Conservation (phyloP, 352 stramenopile species). For the Poterioochromonas sp. region DNA sequence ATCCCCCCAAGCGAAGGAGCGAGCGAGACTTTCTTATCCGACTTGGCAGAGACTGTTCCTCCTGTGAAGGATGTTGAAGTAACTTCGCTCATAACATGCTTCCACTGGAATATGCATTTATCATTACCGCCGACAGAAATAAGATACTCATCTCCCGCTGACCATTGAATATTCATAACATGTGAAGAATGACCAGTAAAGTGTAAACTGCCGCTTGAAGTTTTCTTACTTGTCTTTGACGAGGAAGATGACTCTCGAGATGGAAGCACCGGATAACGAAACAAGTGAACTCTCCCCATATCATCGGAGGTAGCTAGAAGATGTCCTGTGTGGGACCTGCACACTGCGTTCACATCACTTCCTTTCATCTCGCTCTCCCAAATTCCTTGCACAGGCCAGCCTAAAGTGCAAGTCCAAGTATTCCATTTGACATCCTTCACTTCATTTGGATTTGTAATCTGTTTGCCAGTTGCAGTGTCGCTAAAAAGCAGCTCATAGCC, state of each 20-base stretch:
- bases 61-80: constrained; percentile 11
- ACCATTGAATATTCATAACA: constrained; percentile 54
- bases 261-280: constrained; percentile 57
- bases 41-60: neutral
- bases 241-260: constrained; percentile 41
- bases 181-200: constrained; percentile 53
- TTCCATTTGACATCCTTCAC: constrained; percentile 69
- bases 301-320: constrained; percentile 63
- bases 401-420: constrained; percentile 66
- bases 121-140: constrained; percentile 53
- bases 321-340: constrained; percentile 49
- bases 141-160: constrained; percentile 48
- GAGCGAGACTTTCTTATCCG: neutral
- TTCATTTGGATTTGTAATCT: constrained; percentile 56
- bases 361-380: constrained; percentile 56
- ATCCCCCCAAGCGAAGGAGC: neutral
- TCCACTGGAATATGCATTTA: constrained; percentile 57
- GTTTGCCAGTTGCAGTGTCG: constrained; percentile 35
- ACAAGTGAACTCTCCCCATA: constrained; percentile 60
- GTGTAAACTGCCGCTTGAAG: too few species aligned
- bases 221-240: too few species aligned
- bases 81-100: constrained; percentile 59
- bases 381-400: constrained; percentile 68
- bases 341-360: constrained; percentile 50
- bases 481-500: constrained; percentile 30